Conservation (phyloP, 2,329 filamentous ascomycete species). For the Hymenoscyphus fructigenus region DNA sequence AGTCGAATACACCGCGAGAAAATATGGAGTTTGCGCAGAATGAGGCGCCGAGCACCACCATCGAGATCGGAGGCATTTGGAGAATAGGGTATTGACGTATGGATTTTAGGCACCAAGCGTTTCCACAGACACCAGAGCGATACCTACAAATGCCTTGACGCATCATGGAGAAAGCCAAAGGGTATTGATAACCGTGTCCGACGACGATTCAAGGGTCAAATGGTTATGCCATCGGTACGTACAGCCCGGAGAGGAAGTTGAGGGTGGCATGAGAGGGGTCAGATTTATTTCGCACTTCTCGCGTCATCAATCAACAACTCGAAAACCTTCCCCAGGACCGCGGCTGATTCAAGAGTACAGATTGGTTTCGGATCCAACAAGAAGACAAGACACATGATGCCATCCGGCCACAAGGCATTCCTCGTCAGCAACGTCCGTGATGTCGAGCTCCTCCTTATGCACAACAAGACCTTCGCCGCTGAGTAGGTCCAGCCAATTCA, state of each 20-base stretch:
- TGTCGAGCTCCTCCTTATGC: conserved; percentile 97
- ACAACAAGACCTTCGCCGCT: conserved; percentile 98
- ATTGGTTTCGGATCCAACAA: conserved; percentile 99
- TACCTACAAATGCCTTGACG: conserved; percentile 87
- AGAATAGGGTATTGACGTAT: conserved; percentile 12
- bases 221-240: conserved; percentile 97
- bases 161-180: conserved; percentile 99
- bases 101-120: conserved; percentile 73
- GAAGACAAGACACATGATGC: conserved; percentile 99
- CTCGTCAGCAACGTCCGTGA: conserved; percentile 96
- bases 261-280: conserved; percentile 8
- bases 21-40: not conserved
- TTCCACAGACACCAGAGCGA: conserved; percentile 98
- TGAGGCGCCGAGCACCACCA: not conserved
- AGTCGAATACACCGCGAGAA: not conserved
- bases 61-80: not conserved
- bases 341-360: conserved; percentile 48
- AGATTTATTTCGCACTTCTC: not conserved
- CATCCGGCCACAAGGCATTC: conserved; percentile 99
- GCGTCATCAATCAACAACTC: conserved; percentile 6
- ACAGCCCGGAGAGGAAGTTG: conserved; percentile 15
- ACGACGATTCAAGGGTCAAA: conserved; percentile 94
- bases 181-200: conserved; percentile 99
- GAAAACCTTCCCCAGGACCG: conserved; percentile 13
- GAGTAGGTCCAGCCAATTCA: conserved; percentile 66